These are phyloP conservation scores for Mycena leptocephala DNA, from an alignment of 768 basidiomycete species.

Conservation along the genomic window DNA sequence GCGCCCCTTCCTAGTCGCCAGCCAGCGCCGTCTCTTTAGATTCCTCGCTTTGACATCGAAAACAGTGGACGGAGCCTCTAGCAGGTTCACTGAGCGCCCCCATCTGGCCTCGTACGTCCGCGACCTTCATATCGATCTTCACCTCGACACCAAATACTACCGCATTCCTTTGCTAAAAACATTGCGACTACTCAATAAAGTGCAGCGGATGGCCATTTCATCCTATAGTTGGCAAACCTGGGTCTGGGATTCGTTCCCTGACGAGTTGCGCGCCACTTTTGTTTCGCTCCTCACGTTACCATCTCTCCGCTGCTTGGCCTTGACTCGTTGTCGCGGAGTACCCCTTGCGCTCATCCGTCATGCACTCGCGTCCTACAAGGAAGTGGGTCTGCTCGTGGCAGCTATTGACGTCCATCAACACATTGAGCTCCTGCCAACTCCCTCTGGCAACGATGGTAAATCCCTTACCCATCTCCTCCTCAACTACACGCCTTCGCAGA, in stretches of 20 bases:
- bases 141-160: not conserved
- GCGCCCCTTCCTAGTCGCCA: not conserved
- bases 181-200: conserved; percentile 1
- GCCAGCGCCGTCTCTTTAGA: not conserved
- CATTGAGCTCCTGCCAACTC: not conserved
- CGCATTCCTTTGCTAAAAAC: not conserved
- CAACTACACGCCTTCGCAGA: not conserved
- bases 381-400: conserved; percentile 1
- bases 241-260: not conserved
- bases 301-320: not conserved
- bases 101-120: not conserved
- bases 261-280: not conserved
- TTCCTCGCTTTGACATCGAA: not conserved
- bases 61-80: not conserved
- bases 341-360: conserved; percentile 3
- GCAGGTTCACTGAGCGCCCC: not conserved
- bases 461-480: not conserved
- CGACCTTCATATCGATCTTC: not conserved
- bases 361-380: conserved; percentile 8
- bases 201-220: not conserved
- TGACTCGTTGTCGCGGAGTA: not conserved
- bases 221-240: not conserved
- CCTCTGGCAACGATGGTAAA: not conserved
- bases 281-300: not conserved
- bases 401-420: not conserved